Evolutionary conservation across 768 basidiomycete genomes (phyloP).

Genomic region (Dendrothele bispora): DNA sequence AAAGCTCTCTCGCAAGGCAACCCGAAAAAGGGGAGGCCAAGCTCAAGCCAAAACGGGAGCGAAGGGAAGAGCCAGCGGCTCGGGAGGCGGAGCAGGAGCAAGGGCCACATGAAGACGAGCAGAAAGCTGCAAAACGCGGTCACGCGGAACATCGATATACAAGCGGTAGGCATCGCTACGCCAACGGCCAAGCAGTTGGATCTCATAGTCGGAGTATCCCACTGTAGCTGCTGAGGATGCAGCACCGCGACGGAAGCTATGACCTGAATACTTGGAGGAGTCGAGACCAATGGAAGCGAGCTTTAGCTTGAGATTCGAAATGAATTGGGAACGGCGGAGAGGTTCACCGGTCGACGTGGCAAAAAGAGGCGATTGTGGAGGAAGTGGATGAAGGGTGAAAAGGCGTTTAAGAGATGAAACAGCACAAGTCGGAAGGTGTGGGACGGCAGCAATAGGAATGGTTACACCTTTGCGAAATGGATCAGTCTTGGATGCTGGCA

Average conservation of each 20-base stretch:
- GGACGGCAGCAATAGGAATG: background rate
- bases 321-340: background rate
- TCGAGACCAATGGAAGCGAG: background rate
- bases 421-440: background rate
- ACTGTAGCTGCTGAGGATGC: constrained; percentile 28
- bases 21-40: too few species aligned
- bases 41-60: constrained; percentile 3
- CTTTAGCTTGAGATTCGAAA: background rate
- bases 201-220: constrained; percentile 31
- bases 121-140: constrained; percentile 28
- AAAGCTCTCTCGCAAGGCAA: too few species aligned
- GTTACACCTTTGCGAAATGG: constrained; percentile 8
- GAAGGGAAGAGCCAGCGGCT: background rate
- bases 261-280: background rate
- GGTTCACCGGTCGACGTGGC: background rate
- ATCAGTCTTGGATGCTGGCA: constrained; percentile 16
- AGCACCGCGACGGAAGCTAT: constrained; percentile 16
- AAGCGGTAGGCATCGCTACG: constrained; percentile 36
- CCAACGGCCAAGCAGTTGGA: constrained; percentile 37
- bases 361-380: constrained; percentile 4
- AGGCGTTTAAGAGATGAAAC: background rate
- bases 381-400: background rate
- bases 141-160: constrained; percentile 28
- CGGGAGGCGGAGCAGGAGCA: constrained; percentile 1
- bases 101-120: constrained; percentile 25